Percentiles rank a stretch among this genome's conserved stretches.
phyloP scores from a whole-genome alignment of 108 stramenopile genomes.

The Schizochytrium sp. region DNA sequence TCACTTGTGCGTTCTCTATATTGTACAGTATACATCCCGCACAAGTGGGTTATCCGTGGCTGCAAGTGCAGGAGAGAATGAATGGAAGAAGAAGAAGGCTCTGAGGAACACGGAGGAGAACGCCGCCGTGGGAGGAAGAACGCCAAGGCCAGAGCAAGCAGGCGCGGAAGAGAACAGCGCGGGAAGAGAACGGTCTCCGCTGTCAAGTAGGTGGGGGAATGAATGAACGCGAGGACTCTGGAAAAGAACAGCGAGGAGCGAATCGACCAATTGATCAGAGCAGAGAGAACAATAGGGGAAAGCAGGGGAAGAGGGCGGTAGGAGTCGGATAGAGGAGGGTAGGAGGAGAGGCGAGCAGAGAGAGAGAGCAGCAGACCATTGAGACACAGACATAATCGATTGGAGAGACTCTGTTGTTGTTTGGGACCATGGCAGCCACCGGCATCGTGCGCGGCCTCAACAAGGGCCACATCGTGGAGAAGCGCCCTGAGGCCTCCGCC shows the following conservation, averaged over 20 bases:
- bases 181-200: too few relatives aligned
- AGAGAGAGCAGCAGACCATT: neutral
- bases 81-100: too few relatives aligned
- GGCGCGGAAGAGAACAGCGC: neutral
- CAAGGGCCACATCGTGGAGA: constrained; percentile 64
- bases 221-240: neutral
- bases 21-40: too few relatives aligned
- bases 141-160: neutral
- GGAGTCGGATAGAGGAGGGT: neutral
- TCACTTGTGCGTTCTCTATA: too few relatives aligned
- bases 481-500: constrained; percentile 44
- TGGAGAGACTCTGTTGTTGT: neutral
- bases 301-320: neutral
- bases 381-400: neutral
- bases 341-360: neutral
- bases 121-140: neutral
- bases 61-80: too few relatives aligned
- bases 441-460: constrained; percentile 65
- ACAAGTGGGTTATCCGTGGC: too few relatives aligned
- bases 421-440: constrained; percentile 3
- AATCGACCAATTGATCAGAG: neutral
- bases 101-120: neutral
- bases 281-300: neutral
- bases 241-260: constrained; percentile 1
- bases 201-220: neutral